These are phyloP conservation scores for Digitaria exilis DNA, from an alignment of 202 grass and related monocot genomes.

Conservation along the genomic window DNA sequence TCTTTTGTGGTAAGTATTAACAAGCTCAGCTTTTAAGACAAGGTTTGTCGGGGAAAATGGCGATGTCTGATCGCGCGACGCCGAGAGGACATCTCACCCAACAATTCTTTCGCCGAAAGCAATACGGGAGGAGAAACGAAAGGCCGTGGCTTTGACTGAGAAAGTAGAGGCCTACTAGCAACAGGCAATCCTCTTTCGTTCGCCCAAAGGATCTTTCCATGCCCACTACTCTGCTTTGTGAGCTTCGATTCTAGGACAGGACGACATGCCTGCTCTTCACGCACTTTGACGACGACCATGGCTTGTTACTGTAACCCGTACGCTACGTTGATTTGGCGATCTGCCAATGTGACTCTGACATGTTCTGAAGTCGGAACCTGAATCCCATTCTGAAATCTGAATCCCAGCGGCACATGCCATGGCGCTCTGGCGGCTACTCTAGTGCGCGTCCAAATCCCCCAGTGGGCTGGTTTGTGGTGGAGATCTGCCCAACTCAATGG, in stretches of 20 bases:
- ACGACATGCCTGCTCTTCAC: neutral
- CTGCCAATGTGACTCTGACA: neutral
- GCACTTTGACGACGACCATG: neutral
- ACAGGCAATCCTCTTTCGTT: neutral
- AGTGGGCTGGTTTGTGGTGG: conserved; percentile 13
- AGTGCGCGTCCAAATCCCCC: neutral
- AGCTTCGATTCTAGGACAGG: neutral
- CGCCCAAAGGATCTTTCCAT: conserved; percentile 11
- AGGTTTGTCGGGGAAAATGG: conserved; percentile 29
- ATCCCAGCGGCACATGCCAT: neutral
- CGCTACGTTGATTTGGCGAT: neutral
- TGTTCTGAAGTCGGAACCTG: neutral
- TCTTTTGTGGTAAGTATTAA: neutral
- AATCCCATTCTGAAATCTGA: neutral
- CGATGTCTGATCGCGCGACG: neutral
- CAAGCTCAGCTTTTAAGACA: conserved; percentile 32
- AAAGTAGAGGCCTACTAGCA: neutral
- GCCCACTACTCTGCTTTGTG: neutral
- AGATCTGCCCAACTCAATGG: conserved; percentile 10
- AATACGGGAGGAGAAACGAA: neutral
- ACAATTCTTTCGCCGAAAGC: conserved; percentile 17
- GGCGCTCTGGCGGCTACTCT: neutral
- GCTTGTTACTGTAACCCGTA: neutral
- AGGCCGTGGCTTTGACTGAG: neutral
- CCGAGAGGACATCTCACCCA: neutral